Conservation (phyloP, 2,329 filamentous ascomycete genomes). For the Trichophyton simii region DNA sequence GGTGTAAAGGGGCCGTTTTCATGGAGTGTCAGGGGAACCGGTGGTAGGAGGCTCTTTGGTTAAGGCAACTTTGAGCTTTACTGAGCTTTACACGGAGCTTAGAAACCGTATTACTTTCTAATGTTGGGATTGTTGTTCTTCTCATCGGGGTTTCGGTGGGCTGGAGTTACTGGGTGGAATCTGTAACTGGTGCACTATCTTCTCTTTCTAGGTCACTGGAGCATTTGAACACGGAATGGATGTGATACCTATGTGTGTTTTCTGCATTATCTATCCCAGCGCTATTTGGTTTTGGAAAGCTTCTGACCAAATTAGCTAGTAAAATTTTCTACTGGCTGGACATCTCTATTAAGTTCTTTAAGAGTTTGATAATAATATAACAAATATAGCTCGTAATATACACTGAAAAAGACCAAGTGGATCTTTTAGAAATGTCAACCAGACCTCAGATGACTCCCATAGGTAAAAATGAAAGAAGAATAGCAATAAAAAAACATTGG, state of each 20-base stretch:
- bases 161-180: not conserved
- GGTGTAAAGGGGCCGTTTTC: conserved; percentile 33
- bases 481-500: not conserved
- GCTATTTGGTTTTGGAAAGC: not conserved
- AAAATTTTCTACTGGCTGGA: not conserved
- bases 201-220: not conserved
- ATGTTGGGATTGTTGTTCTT: not conserved
- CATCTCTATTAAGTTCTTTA: not conserved
- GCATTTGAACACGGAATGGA: not conserved
- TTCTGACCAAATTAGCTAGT: not conserved
- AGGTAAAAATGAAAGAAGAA: not conserved
- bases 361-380: not conserved
- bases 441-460: not conserved
- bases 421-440: conserved; percentile 1
- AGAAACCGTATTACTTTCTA: conserved; percentile 3
- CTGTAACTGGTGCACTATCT: not conserved
- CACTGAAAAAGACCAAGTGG: not conserved
- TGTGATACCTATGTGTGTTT: not conserved
- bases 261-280: not conserved
- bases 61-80: conserved; percentile 14
- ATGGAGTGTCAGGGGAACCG: conserved; percentile 31
- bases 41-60: conserved; percentile 34
- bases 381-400: conserved; percentile 2
- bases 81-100: not conserved
- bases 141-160: not conserved